Base-by-base conservation (phyloP, 495 filamentous ascomycete species). In the Talaromyces liani region DNA sequence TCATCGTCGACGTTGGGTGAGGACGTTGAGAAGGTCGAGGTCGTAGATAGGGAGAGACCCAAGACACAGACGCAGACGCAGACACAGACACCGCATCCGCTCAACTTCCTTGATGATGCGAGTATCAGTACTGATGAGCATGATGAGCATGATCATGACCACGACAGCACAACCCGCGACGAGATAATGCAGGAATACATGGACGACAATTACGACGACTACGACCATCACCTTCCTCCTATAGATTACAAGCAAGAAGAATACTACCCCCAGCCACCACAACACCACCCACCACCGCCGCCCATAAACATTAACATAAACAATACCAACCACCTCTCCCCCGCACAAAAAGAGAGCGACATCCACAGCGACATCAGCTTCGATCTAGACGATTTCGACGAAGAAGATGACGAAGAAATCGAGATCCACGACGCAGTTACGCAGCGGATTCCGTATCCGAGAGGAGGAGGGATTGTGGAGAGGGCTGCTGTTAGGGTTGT, bases 381-480 rank as follows among this genome's bases (percentile, higher is more conserved):
- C 16, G 27, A 33, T 36, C 31, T 55, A 2, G 51, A 55, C 56
- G 56, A 58, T 16, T 8, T 34, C 29, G 56, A 58, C 27, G 56
- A 58, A 22, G 60, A 54, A 29, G 14, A 18, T 8, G 53, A 56
- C 29, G 59, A 61, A 25, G 60, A 54, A 49, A 34, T 53, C 10
- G 60, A 62, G 16, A 62, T 62, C 12, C 60, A 62, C 60, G 60
- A 62, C 27, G 60, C 60, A 3, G 60, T 62, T 24, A 51, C 60
- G 29, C 60, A 54, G 9, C 24, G 25, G 10, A 49, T 47, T 25
- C 18, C 39, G 14, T 49, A 60, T 60, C 58, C 33, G 39, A n/a
- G 47, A 62, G 41, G 25, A 18, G 45, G 45, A 6, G 60, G 60
- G n/a, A 27, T 62, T 51, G 60, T 62, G 24, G 39, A 54, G 25